A percentile compares a stretch with the other conserved stretches of the same genome.
Evolutionary conservation across 148 eudicot species (phyloP).

Genomic region (Polygonum aviculare): DNA sequence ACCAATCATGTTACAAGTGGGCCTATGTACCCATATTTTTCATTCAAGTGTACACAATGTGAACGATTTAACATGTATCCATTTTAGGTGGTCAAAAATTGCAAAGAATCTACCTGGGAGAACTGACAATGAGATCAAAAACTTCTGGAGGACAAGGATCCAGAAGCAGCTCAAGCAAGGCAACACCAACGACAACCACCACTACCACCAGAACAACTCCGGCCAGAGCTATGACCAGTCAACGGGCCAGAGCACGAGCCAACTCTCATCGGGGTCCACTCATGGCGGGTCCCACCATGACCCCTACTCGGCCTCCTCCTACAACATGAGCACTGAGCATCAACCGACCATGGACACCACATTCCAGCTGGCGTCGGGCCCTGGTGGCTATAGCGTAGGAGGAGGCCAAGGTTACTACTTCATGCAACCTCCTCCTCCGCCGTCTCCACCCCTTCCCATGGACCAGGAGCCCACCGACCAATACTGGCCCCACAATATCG

Average conservation of each 20-base stretch:
- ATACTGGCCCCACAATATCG: constrained; percentile 40
- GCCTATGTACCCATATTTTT: neutral
- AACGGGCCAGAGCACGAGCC: constrained; percentile 22
- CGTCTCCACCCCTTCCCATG: constrained; percentile 5
- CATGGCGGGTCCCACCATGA: neutral
- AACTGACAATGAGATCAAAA: constrained; percentile 84
- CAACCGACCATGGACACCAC: neutral
- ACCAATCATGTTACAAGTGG: neutral
- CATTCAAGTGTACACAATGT: neutral
- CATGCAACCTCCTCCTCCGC: constrained; percentile 14
- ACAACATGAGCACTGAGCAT: neutral
- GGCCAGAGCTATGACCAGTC: constrained; percentile 13
- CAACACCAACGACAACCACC: constrained; percentile 11
- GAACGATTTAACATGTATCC: neutral
- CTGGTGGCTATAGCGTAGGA: neutral
- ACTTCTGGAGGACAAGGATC: constrained; percentile 78
- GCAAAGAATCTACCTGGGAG: constrained; percentile 77
- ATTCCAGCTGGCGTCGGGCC: neutral
- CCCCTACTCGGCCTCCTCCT: constrained; percentile 15
- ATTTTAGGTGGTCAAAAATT: constrained; percentile 69
- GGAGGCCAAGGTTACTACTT: constrained; percentile 15
- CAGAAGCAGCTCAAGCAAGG: constrained; percentile 70
- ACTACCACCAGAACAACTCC: constrained; percentile 2
- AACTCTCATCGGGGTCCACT: constrained; percentile 12
- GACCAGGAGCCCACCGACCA: constrained; percentile 23